Base-by-base conservation (phyloP, 805 yeast genomes). In the Blastobotrys muscicola region DNA sequence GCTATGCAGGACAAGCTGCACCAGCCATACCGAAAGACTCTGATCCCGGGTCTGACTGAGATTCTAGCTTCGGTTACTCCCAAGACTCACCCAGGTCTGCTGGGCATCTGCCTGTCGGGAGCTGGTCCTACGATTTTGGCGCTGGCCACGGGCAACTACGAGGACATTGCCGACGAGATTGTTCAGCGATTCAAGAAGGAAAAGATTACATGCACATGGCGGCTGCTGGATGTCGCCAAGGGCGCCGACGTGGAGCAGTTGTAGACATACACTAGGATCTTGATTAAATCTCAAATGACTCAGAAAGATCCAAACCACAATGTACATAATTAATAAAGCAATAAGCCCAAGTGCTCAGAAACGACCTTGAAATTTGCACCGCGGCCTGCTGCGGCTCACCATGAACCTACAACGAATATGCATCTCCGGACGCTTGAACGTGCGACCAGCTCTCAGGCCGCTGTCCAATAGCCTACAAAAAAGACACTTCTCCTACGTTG, bases 71-170 rank as follows among this genome's bases (percentile, higher is more conserved):
- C 82, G 10, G 80, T 92, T 41, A 85, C 94, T 0, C 95, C 97
- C 36, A 71, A 75, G 37, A 70, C 84, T 4, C 84, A 85, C 60
- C 81, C 82, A 1, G 97, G 97, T 3, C 71, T 89, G 39, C 71
- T 92, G 46, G 98, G 98, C 42, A 85, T 92, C 54, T 92, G 98
- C 61, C 71, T 92, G 46, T 83, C 95, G 23, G 98, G 98, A 42
- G 98, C 98, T 5, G 98, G 98, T 7, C 98, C 98, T 45, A 92
- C 98, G 6, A 89, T 92, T 45, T 69, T 92, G 50, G 94, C 95
- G 35, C 72, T 92, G 50, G 97, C 98, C 3, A 87, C 96, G 3
- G 81, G 76, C 13, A 84, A 85, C 61, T 92, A 79, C 54, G 96
- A 87, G 6, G 71, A 68, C 9, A 87, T 92, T 54, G 95, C 98